phyloP scores from a whole-genome alignment of 1,139 yeast species.

The Pichia sp. region DNA sequence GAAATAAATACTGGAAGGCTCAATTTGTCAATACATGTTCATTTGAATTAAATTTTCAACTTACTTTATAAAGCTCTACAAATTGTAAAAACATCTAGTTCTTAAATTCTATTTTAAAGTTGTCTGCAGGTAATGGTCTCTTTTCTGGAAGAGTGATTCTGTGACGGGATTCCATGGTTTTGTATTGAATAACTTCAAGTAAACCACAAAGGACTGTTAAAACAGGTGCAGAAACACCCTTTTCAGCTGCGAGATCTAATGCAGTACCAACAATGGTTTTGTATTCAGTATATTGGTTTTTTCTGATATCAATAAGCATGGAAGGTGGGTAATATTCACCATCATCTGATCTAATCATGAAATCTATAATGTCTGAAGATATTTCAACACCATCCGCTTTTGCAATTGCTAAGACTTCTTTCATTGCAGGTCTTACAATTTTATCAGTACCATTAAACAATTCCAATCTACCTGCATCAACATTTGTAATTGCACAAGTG shows the following conservation, averaged over 20 bases:
- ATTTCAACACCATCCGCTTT: slow-evolving; percentile 50
- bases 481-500: slow-evolving; percentile 49
- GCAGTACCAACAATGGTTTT: slow-evolving; percentile 73
- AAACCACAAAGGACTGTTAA: slow-evolving; percentile 51
- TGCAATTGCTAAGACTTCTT: slow-evolving; percentile 57
- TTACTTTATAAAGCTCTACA: background rate
- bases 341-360: slow-evolving; percentile 20
- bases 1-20: background rate
- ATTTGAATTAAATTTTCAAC: background rate
- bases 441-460: slow-evolving; percentile 47
- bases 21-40: no score
- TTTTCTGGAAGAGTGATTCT: slow-evolving; percentile 37
- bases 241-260: slow-evolving; percentile 48
- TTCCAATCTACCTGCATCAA: slow-evolving; percentile 56
- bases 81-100: background rate
- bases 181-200: slow-evolving; percentile 53
- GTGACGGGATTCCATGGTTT: slow-evolving; percentile 50
- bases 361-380: slow-evolving; percentile 17
- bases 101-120: slow-evolving; percentile 19
- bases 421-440: slow-evolving; percentile 56
- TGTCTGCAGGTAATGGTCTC: slow-evolving; percentile 30
- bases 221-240: slow-evolving; percentile 53
- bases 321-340: slow-evolving; percentile 22
- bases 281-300: slow-evolving; percentile 63
- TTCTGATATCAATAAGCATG: slow-evolving; percentile 53